Base-by-base conservation (phyloP, 1,284 basidiomycete species). In the Boletus austroedulis region DNA sequence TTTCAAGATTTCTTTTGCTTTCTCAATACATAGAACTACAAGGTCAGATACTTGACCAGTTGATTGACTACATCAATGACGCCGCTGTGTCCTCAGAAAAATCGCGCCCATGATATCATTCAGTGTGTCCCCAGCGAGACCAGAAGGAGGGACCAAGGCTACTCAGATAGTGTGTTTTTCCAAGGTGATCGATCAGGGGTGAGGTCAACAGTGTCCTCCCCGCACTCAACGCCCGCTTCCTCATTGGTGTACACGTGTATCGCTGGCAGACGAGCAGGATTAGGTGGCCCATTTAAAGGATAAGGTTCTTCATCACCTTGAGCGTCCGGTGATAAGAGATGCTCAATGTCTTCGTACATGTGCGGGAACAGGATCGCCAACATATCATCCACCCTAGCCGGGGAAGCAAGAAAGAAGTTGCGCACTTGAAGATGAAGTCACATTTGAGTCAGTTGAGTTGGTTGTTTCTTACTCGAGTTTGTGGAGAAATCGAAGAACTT, bases 341-440 rank as follows among this genome's bases (percentile, higher is more conserved):
- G 89, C 60, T 87, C 82, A 4, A 86, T 45, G 26, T 89, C 87
- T 67, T 90, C 88, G 56, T 79, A 88, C 75, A 90, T 80, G 68
- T 90, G 87, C 3, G 89, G 89, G 71, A 91, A 91, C 49, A 91
- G 74, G 38, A 90, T 85, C 1, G 86, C 86, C 43, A 90, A 73
- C 89, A 91, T 90, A 62, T 91, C 89, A 46, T 90, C 82, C 54
- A 83, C 77, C 69, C 86, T 87, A 23, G 12, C 48, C 32, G 9
- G n/a, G n/a, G n/a, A n/a, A n/a, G n/a, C n/a, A n/a, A 36, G 47
- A 61, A 61, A 24, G 47, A 53, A 44, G 9, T 14, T 6, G 24
- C 83, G 34, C 63, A 87, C 84, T 84, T 88, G 73, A 83, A 85
- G 49, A 91, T 89, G 68, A 89, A 91, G 64, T 91, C 89, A 14